phyloP scores from a whole-genome alignment of 139 green algal species.

The Tetratostichococcus sp. region DNA sequence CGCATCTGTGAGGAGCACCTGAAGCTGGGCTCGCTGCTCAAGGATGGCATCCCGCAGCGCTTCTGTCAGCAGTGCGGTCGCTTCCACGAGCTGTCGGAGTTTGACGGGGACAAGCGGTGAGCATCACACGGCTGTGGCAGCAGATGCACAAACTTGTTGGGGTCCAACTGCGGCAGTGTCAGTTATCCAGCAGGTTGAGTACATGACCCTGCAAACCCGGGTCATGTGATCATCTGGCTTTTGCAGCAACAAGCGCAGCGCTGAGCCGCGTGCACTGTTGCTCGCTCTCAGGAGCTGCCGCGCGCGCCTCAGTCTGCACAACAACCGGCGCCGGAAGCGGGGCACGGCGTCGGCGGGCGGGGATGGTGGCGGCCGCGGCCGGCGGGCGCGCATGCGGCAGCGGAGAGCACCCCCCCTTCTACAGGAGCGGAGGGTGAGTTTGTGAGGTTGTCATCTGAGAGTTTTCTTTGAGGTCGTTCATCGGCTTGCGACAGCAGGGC shows the following conservation, averaged over 20 bases:
- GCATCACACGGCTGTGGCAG: not conserved
- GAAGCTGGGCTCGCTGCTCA: constrained; percentile 43
- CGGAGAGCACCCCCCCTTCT: not conserved
- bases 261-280: not conserved
- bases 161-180: no score
- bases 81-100: constrained; percentile 42
- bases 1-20: constrained; percentile 75
- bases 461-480: no score
- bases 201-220: no score
- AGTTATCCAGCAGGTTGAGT: no score
- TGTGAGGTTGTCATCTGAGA: no score
- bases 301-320: constrained; percentile 51
- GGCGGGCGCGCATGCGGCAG: not conserved
- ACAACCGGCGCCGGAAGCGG: constrained; percentile 25
- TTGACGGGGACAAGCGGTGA: constrained; percentile 36
- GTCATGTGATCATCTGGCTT: no score
- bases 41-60: constrained; percentile 53
- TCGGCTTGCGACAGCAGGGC: no score
- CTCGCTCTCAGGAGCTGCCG: constrained; percentile 57
- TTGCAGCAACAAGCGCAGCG: no score
- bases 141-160: no score
- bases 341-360: not conserved
- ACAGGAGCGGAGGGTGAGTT: not conserved
- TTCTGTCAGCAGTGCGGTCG: constrained; percentile 60
- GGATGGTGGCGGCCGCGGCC: not conserved